Percentiles rank a stretch among this genome's conserved stretches.
These are phyloP conservation scores for Amaranthus hypochondriacus DNA, from an alignment of 148 eudicot species.

Conservation along the genomic window DNA sequence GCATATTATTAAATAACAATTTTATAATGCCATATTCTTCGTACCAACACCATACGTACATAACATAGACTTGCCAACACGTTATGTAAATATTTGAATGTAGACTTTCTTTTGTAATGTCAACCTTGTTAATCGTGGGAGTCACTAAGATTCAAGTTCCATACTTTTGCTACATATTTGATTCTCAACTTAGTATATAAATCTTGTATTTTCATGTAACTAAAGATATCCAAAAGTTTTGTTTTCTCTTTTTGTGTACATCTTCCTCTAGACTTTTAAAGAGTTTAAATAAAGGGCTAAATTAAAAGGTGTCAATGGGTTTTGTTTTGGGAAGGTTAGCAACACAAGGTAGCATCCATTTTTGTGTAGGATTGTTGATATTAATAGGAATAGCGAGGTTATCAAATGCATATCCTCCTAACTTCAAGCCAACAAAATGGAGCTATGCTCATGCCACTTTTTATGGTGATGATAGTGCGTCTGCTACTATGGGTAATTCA, in stretches of 20 bases:
- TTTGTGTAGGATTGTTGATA: constrained; percentile 3
- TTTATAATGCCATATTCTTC: too few relatives aligned
- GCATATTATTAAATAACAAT: too few relatives aligned
- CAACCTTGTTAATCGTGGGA: constrained; percentile 20
- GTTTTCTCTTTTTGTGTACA: neutral
- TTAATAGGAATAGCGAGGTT: constrained; percentile 12
- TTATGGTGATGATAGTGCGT: constrained; percentile 70
- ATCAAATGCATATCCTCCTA: neutral
- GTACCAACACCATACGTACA: too few relatives aligned
- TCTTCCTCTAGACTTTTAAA: neutral
- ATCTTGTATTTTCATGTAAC: neutral
- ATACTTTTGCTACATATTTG: neutral
- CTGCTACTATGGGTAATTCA: constrained; percentile 63
- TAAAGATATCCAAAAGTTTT: neutral
- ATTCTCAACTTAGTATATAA: neutral
- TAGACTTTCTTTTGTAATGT: neutral
- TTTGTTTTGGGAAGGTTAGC: constrained; percentile 4
- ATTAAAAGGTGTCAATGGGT: constrained; percentile 1
- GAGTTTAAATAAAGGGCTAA: neutral
- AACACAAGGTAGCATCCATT: neutral
- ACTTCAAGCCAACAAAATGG: constrained; percentile 39
- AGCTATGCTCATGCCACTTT: constrained; percentile 61
- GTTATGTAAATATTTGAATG: neutral
- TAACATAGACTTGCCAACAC: too few relatives aligned
- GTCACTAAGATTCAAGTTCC: constrained; percentile 16